A percentile compares a stretch with the other conserved stretches of the same genome.
Conservation (phyloP, 495 filamentous ascomycete species). For the Neurospora tetrasperma region DNA sequence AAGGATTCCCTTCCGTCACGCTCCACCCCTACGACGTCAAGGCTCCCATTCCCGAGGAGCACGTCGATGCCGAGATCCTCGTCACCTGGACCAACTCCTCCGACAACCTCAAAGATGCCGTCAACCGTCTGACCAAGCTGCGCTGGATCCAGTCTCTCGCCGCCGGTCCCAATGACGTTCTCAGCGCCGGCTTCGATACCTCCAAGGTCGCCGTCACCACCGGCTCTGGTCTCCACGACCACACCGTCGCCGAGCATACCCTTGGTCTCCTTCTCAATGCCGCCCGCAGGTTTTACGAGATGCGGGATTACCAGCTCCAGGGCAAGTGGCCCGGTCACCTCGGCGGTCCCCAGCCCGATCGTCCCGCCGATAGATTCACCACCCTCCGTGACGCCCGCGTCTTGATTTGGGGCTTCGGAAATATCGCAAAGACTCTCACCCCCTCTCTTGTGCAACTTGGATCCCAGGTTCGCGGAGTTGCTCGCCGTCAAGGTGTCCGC, state of each 20-base stretch:
- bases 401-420: slow-evolving; percentile 71
- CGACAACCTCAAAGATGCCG: slow-evolving; percentile 43
- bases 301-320: slow-evolving; percentile 46
- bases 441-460: slow-evolving; percentile 52
- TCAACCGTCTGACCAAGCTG: slow-evolving; percentile 36
- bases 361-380: slow-evolving; percentile 35
- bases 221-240: slow-evolving; percentile 51
- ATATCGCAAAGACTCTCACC: slow-evolving; percentile 69
- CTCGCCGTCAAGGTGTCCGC: slow-evolving; percentile 46
- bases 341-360: slow-evolving; percentile 46
- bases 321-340: slow-evolving; percentile 46
- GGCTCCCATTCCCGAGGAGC: slow-evolving; percentile 38
- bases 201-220: slow-evolving; percentile 35
- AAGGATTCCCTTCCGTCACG: slow-evolving; percentile 39
- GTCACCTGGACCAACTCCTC: slow-evolving; percentile 48
- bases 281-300: slow-evolving; percentile 44
- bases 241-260: slow-evolving; percentile 49
- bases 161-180: slow-evolving; percentile 52
- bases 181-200: slow-evolving; percentile 44
- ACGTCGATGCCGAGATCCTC: slow-evolving; percentile 44
- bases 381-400: slow-evolving; percentile 43
- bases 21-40: slow-evolving; percentile 47
- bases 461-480: slow-evolving; percentile 36
- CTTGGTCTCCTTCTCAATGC: slow-evolving; percentile 42
- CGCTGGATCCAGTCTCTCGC: slow-evolving; percentile 53